A percentile compares a stretch with the other conserved stretches of the same genome.
phyloP scores from a whole-genome alignment of 2,329 filamentous ascomycete genomes.

The Botryotinia calthae region DNA sequence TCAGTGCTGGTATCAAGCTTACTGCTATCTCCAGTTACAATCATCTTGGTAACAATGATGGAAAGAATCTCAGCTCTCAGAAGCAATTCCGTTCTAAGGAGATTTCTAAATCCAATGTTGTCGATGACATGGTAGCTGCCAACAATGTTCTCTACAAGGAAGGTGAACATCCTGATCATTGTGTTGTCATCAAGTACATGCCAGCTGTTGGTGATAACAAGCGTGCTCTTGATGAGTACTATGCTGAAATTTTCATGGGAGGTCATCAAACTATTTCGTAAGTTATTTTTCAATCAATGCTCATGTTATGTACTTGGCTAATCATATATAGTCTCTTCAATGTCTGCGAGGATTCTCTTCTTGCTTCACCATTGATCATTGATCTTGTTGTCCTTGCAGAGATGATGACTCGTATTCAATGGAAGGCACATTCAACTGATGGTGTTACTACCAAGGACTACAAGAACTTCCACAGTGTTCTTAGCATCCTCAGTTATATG shows the following conservation, averaged over 20 bases:
- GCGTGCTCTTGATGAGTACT: slow-evolving; percentile 98
- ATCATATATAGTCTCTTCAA: slow-evolving; percentile 74
- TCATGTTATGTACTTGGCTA: slow-evolving; percentile 25
- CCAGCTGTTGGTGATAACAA: slow-evolving; percentile 98
- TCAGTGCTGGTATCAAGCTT: slow-evolving; percentile 97
- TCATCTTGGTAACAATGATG: slow-evolving; percentile 98
- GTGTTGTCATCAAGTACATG: slow-evolving; percentile 99
- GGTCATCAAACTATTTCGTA: slow-evolving; percentile 94
- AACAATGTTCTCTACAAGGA: slow-evolving; percentile 87
- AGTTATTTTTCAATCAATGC: slow-evolving; percentile 37
- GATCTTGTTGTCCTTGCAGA: slow-evolving; percentile 90
- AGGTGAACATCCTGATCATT: slow-evolving; percentile 95
- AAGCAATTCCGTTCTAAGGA: slow-evolving; percentile 99
- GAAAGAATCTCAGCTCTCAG: slow-evolving; percentile 96
- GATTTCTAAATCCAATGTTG: slow-evolving; percentile 98
- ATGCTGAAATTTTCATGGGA: slow-evolving; percentile 98
- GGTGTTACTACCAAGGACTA: slow-evolving; percentile 62
- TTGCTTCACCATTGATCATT: slow-evolving; percentile 95
- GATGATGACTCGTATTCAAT: slow-evolving; percentile 98
- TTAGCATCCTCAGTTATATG: slow-evolving; percentile 98
- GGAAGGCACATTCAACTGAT: slow-evolving; percentile 63
- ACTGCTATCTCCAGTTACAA: slow-evolving; percentile 99
- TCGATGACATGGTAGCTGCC: slow-evolving; percentile 98
- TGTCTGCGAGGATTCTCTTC: slow-evolving; percentile 95
- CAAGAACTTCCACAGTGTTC: slow-evolving; percentile 93